Base-by-base conservation (phyloP, 495 filamentous ascomycete species). In the Aspergillus nidulans region DNA sequence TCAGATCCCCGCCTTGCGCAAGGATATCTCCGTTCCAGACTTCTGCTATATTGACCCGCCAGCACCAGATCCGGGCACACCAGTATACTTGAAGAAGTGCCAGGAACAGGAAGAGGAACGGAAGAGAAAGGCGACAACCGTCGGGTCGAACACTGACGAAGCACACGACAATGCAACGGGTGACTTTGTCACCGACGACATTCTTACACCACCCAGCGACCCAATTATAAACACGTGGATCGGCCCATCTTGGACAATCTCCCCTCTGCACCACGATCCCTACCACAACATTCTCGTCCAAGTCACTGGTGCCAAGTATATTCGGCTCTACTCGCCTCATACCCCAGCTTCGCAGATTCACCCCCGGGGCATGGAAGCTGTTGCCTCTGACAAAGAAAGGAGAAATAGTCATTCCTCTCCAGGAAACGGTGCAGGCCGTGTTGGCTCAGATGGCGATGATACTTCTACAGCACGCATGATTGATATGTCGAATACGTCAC, bases 271-370 rank as follows among this genome's bases (percentile, higher is more conserved):
- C 67, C 92, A 90, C 19, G 94, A 98, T 63, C 90, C 91, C 1
- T 91, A 96, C 64, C 88, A 97, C 63, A 98, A 98, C 61, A 82
- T 97, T 28, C 80, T 98, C 10, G 83, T 86, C 18, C 94, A 97
- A 65, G 88, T 97, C 0, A 89, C 96, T 0, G 94, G 94, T 0
- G 77, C 82, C 39, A 98, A 98, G 67, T 98, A 97, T 64, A 74
- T 98, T 25, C 77, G 92, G 2, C 76, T 97, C 4, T 98, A 97
- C 69, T 76, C 85, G 4, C 90, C 92, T 0, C 61, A 63, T 65
- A 88, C 70, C 74, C 81, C 57, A 19, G 70, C 72, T 2, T 70
- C 69, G 34, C 32, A 78, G 69, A 62, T 97, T 61, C 82, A 87
- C 59, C 84, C 90, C 0, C 75, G 86, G 43, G 84, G 84, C 0